Conservation (phyloP, 2,329 filamentous ascomycete genomes). For the Fusarium goolgardi region DNA sequence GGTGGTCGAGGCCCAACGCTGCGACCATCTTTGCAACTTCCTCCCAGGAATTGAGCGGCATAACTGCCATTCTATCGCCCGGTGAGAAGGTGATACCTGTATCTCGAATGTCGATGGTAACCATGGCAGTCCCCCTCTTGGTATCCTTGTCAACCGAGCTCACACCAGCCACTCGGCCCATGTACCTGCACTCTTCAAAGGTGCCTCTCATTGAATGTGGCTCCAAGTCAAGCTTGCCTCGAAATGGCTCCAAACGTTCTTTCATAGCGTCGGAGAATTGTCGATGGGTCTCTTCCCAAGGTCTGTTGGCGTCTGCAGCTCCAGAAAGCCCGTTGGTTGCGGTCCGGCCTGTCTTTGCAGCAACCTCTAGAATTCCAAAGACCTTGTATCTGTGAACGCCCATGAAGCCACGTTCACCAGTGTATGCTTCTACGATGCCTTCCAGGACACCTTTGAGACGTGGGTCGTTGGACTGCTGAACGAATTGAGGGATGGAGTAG, state of each 20-base stretch:
- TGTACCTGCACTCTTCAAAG: conserved; percentile 66
- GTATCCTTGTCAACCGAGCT: conserved; percentile 58
- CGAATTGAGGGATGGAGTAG: conserved; percentile 65
- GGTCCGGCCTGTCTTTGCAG: conserved; percentile 64
- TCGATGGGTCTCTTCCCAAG: conserved; percentile 39
- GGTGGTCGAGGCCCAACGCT: conserved; percentile 60
- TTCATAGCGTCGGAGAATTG: conserved; percentile 42
- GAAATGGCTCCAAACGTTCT: conserved; percentile 48
- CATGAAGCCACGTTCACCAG: conserved; percentile 67
- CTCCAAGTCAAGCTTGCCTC: conserved; percentile 60
- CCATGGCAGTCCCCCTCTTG: conserved; percentile 54
- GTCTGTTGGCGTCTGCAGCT: conserved; percentile 50
- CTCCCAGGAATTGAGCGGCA: conserved; percentile 66
- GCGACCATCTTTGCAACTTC: conserved; percentile 66
- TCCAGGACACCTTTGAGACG: conserved; percentile 64
- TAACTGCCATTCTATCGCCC: conserved; percentile 64
- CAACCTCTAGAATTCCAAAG: conserved; percentile 66
- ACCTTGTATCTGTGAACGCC: conserved; percentile 68
- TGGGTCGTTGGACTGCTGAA: conserved; percentile 61
- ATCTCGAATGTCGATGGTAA: conserved; percentile 64
- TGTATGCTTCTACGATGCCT: conserved; percentile 66
- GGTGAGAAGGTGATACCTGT: conserved; percentile 66
- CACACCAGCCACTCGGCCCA: conserved; percentile 52
- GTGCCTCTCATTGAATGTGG: conserved; percentile 66
- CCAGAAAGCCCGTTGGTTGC: conserved; percentile 65